phyloP scores from a whole-genome alignment of 768 basidiomycete genomes.

The Naganishia kalamii region DNA sequence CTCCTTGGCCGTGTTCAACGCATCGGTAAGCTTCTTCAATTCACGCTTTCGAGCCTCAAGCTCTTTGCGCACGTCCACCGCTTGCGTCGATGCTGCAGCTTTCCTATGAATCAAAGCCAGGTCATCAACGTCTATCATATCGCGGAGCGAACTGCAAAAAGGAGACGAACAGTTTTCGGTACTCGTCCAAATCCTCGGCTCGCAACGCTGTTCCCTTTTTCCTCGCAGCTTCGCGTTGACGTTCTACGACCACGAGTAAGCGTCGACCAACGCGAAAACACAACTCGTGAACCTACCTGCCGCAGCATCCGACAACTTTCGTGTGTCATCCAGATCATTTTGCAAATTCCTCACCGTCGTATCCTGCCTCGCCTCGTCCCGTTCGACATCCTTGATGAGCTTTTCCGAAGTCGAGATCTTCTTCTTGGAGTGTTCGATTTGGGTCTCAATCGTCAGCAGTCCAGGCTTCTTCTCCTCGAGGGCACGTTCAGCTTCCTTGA shows the following conservation, averaged over 20 bases:
- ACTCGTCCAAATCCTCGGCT: conserved; percentile 79
- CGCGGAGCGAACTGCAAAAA: too few species aligned
- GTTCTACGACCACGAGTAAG: conserved; percentile 52
- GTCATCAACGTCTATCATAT: background rate
- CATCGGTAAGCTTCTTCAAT: conserved; percentile 65
- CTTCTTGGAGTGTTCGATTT: conserved; percentile 75
- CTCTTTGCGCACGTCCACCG: conserved; percentile 78
- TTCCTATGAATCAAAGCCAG: background rate
- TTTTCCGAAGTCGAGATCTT: conserved; percentile 67
- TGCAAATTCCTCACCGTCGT: conserved; percentile 51
- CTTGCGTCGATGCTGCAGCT: conserved; percentile 61
- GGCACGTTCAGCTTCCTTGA: conserved; percentile 85
- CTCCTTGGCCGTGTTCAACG: conserved; percentile 61
- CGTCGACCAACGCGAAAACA: conserved; percentile 4
- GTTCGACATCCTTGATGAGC: conserved; percentile 59
- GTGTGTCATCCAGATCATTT: conserved; percentile 62
- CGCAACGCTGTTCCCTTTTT: conserved; percentile 66
- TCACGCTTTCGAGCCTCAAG: conserved; percentile 75
- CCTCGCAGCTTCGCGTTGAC: conserved; percentile 64
- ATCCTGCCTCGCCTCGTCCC: conserved; percentile 51
- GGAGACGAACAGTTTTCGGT: conserved; percentile 63
- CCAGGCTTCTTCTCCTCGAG: conserved; percentile 76
- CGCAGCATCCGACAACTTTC: conserved; percentile 66
- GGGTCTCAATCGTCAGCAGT: conserved; percentile 72
- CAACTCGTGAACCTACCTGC: conserved; percentile 57